Evolutionary conservation across 495 filamentous ascomycete genomes (phyloP), one percentile per base, ranked within the genome.

Genomic region (Staphylotrichum longicolle): DNA sequence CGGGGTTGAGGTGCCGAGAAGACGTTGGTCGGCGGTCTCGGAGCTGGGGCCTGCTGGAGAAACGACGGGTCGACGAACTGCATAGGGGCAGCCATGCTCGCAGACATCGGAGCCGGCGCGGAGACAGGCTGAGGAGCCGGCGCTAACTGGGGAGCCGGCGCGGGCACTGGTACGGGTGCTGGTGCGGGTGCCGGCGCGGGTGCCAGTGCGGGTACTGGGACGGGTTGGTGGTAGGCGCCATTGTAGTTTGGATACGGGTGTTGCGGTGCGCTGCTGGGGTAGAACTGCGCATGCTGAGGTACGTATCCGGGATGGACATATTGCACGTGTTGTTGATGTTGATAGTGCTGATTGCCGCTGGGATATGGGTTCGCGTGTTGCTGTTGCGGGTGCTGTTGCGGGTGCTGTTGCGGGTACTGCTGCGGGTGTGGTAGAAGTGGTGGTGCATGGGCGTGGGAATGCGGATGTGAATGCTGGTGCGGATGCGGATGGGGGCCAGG

Each of bases 301-400:
- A 57, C 15, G 53, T 62, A 69, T 57, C 40, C 32, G 6, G 70
- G 40, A 30, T 63, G 63, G 34, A 50, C 45, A 55, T 69, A 72
- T 63, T 68, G 74, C 50, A 57, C 66, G 61, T 63, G 67, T 27
- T 68, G 70, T 33, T 69, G 70, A 34, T 68, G 65, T 44, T 74
- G 70, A 8, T 62, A 51, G 30, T 45, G 70, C 41, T 51, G 70
- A 52, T 55, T 56, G 3, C 67, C 65, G 54, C 65, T 64, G 41
- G 58, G 15, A 65, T 66, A 67, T 6, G 58, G 55, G 44, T 62
- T 65, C 48, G 54, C 39, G 39, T 63, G 63, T n/a, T 39, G 37
- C 37, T 6, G 37, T 39, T 39, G 37, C 6, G 37, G 1, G 37
- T 39, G 37, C 37, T 39, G 20, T 27, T 27, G 20, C 20, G 20